Evolutionary conservation across 805 yeast species (phyloP), one percentile per base, ranked within the genome.

Genomic region (Saccharomycopsis schoenii): DNA sequence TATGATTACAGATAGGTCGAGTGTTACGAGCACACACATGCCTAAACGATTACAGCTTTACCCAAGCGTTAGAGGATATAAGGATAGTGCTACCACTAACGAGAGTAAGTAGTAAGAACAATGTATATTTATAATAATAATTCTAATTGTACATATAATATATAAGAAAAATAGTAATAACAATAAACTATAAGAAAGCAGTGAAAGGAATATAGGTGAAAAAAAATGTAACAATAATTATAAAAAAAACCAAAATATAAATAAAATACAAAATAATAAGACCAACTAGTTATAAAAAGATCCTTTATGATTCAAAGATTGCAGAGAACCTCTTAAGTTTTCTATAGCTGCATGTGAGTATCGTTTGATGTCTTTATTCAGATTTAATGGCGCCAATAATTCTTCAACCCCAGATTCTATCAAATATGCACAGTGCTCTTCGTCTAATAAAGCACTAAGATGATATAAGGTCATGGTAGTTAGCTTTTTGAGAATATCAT

Each of bases 341-440:
- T 47, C 52, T 21, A 47, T 47, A 3, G 52, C 52, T 21, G 52
- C 52, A 25, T 47, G 34, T 4, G 52, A 47, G n/a, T 21, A 47
- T 4, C 52, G 9, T 47, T 25, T 47, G 52, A 47, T 47, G 21
- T 47, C 52, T 24, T 47, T 47, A 47, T 47, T 47, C 29, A 21
- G 34, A 25, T 47, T 47, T 47, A 60, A 47, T 21, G 62, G 62
- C 21, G 41, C 58, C 24, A 60, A 42, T 15, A 63, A 59, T 14
- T 63, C 64, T 11, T 61, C 57, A 6, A 63, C 65, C 17, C 65
- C 65, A 11, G 64, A 57, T 50, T 63, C 64, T 36, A 63, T 57
- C 25, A 63, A 63, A 47, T 63, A 63, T 52, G 61, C 64, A 40
- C 50, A 57, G 34, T 63, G 65, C 8, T 59, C 42, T 9, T 59